A percentile compares a stretch with the other conserved stretches of the same genome.
These are phyloP conservation scores for Suhomyces wounanorum DNA, from an alignment of 1,139 yeast species.

Conservation along the genomic window DNA sequence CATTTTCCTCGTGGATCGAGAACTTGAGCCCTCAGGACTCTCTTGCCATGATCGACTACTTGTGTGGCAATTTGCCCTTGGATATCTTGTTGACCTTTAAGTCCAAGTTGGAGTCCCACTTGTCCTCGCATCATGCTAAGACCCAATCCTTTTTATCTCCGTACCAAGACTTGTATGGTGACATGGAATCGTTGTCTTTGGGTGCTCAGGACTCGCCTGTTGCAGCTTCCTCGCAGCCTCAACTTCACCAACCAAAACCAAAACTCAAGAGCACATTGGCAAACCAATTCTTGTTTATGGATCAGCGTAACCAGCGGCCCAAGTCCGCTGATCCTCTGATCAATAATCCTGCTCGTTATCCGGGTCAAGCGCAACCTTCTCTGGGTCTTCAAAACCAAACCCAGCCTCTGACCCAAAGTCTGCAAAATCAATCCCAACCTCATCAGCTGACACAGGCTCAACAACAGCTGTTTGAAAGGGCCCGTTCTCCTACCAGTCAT, in stretches of 20 bases:
- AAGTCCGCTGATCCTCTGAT: conserved; percentile 45
- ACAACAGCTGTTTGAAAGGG: conserved; percentile 35
- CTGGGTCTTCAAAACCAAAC: conserved; percentile 13
- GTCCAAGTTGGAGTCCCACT: conserved; percentile 39
- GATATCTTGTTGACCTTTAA: conserved; percentile 51
- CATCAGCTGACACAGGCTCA: conserved; percentile 17
- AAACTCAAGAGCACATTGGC: conserved; percentile 22
- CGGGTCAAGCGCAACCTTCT: conserved; percentile 4
- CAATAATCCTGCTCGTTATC: conserved; percentile 3
- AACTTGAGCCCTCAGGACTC: conserved; percentile 58
- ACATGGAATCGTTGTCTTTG: conserved; percentile 35
- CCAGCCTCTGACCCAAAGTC: conserved; percentile 12
- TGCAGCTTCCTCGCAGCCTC: conserved; percentile 15
- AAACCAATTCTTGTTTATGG: conserved; percentile 30
- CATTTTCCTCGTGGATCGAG: conserved; percentile 62
- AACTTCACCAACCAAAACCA: conserved; percentile 40
- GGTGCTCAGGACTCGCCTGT: conserved; percentile 8
- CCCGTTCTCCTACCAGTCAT: conserved; percentile 48
- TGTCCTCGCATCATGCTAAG: conserved; percentile 25
- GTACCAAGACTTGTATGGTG: conserved; percentile 24
- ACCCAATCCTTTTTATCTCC: conserved; percentile 16
- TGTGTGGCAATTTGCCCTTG: conserved; percentile 50
- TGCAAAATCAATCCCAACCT: conserved; percentile 15
- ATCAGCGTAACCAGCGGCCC: conserved; percentile 36
- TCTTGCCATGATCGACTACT: conserved; percentile 59